phyloP scores from a whole-genome alignment of 192 early-diverging fungal genomes.

The Endogone sp. region DNA sequence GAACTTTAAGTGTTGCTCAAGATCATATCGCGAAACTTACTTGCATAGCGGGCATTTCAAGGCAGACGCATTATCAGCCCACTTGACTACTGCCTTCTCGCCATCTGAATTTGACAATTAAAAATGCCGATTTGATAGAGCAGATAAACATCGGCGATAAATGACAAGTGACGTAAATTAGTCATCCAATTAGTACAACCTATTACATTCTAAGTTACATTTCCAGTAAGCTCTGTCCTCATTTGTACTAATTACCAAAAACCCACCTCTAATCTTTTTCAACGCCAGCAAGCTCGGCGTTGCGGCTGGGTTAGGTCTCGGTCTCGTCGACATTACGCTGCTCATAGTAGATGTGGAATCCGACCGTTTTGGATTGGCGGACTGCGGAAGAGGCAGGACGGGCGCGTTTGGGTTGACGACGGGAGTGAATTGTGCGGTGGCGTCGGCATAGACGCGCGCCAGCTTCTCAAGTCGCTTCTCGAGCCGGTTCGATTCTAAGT shows the following conservation, averaged over 20 bases:
- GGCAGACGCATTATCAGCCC: conserved; percentile 44
- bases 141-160: too few species aligned
- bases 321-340: not conserved
- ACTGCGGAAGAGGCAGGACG: not conserved
- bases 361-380: not conserved
- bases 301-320: not conserved
- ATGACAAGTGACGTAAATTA: too few species aligned
- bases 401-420: not conserved
- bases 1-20: not conserved
- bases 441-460: conserved; percentile 5
- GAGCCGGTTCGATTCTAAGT: conserved; percentile 66
- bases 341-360: not conserved
- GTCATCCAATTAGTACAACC: too few species aligned
- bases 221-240: too few species aligned
- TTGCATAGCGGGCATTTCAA: conserved; percentile 32
- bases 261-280: not conserved
- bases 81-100: conserved; percentile 25
- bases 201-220: too few species aligned
- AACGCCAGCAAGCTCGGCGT: not conserved
- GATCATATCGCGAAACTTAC: conserved; percentile 24
- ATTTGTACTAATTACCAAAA: too few species aligned
- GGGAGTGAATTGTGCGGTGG: not conserved
- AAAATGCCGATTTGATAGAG: too few species aligned
- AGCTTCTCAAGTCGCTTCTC: conserved; percentile 71
- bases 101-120: conserved; percentile 16